Conservation (phyloP, 257 asterid species). For the Solanum clarkiae region DNA sequence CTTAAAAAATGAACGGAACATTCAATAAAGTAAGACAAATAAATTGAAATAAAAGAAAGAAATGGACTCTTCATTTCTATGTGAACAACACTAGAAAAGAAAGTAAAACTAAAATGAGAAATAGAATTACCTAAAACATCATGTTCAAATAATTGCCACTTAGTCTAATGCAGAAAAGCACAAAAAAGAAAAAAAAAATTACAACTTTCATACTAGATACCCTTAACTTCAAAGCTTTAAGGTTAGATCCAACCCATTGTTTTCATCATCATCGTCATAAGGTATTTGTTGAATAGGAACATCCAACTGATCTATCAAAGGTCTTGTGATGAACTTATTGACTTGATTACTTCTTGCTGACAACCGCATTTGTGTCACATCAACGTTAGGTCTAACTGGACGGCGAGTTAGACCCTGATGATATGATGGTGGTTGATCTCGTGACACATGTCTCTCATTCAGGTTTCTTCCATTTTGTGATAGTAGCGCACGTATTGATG, state of each 20-base stretch:
- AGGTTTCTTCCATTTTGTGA: too few relatives aligned
- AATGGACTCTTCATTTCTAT: background rate
- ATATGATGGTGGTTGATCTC: too few relatives aligned
- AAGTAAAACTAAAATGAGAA: background rate
- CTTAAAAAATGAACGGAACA: background rate
- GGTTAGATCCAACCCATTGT: background rate
- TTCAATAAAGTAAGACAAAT: background rate
- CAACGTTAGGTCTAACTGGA: too few relatives aligned
- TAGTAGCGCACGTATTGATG: too few relatives aligned
- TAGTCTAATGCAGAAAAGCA: background rate
- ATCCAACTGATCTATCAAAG: background rate
- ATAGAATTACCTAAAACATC: background rate
- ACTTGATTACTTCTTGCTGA: background rate
- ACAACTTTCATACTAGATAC: background rate
- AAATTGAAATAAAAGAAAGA: background rate
- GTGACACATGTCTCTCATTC: too few relatives aligned
- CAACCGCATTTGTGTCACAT: too few relatives aligned
- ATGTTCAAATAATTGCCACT: background rate
- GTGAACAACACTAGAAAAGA: background rate
- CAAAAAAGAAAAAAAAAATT: background rate
- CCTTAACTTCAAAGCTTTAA: background rate
- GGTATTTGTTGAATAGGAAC: background rate
- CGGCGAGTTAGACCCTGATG: too few relatives aligned
- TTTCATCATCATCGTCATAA: background rate
- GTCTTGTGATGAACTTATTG: background rate